phyloP scores from a whole-genome alignment of 768 basidiomycete genomes.

The Sarcodon aspratus region DNA sequence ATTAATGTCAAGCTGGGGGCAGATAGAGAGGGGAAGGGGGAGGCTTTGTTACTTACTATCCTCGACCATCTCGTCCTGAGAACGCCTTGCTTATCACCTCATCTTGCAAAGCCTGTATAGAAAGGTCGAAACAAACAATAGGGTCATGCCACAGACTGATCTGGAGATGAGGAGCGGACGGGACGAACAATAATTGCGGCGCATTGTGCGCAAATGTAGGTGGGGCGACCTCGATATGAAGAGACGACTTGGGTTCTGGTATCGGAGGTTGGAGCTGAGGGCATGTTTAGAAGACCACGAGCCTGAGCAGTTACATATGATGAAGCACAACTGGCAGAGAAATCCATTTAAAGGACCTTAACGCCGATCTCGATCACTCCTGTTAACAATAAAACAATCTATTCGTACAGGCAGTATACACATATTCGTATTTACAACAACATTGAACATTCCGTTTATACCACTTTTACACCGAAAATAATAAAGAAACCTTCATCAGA shows the following conservation, averaged over 20 bases:
- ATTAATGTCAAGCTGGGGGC: neutral
- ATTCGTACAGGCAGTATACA: too few species aligned
- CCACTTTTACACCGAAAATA: too few species aligned
- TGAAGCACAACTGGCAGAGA: too few species aligned
- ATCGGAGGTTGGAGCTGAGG: constrained; percentile 24
- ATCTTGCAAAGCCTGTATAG: constrained; percentile 59
- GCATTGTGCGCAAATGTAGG: constrained; percentile 58
- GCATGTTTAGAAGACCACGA: neutral
- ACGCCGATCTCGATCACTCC: too few species aligned
- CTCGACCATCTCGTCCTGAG: constrained; percentile 72
- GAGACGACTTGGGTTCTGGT: constrained; percentile 48
- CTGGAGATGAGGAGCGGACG: neutral
- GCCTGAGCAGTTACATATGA: too few species aligned
- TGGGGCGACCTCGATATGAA: constrained; percentile 54
- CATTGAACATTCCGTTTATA: too few species aligned
- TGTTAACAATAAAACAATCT: too few species aligned
- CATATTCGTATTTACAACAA: too few species aligned
- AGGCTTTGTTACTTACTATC: constrained; percentile 54
- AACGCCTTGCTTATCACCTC: constrained; percentile 81
- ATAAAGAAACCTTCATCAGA: too few species aligned
- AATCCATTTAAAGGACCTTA: too few species aligned
- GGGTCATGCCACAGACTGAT: neutral
- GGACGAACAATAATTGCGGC: constrained; percentile 54
- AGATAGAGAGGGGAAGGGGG: neutral
- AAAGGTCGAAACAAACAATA: neutral